A percentile compares a stretch with the other conserved stretches of the same genome.
phyloP scores from a whole-genome alignment of 2,329 filamentous ascomycete species.

The Apiospora rasikravindrae region DNA sequence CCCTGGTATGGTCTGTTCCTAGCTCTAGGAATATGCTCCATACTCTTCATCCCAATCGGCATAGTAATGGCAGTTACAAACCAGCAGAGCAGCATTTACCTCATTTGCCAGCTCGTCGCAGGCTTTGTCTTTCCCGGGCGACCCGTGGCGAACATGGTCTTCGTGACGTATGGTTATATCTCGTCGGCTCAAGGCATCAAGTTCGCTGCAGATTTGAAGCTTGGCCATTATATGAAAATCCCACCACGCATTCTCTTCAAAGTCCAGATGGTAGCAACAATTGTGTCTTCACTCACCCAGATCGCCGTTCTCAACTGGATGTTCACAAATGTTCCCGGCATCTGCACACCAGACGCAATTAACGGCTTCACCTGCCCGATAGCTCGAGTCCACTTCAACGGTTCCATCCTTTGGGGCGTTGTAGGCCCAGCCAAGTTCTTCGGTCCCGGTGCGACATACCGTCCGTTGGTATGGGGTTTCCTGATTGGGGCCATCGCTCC shows the following conservation, averaged over 20 bases:
- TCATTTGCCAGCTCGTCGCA: conserved; percentile 85
- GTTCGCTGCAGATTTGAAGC: conserved; percentile 84
- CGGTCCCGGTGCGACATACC: conserved; percentile 75
- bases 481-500: conserved; percentile 77
- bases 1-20: conserved; percentile 87
- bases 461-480: conserved; percentile 81
- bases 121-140: conserved; percentile 82
- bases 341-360: conserved; percentile 80
- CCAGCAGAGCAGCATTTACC: conserved; percentile 84
- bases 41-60: conserved; percentile 88
- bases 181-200: conserved; percentile 88
- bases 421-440: conserved; percentile 86
- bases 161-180: conserved; percentile 90
- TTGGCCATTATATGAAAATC: conserved; percentile 89
- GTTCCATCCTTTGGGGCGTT: conserved; percentile 87
- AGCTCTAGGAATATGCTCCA: conserved; percentile 75
- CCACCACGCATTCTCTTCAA: conserved; percentile 78
- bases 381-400: conserved; percentile 88
- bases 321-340: conserved; percentile 75
- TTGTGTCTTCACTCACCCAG: conserved; percentile 80
- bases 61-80: conserved; percentile 95
- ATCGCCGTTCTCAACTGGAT: conserved; percentile 90
- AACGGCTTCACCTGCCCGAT: conserved; percentile 90
- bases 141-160: conserved; percentile 91
- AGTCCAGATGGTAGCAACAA: conserved; percentile 78